Conservation (phyloP, 2,329 filamentous ascomycete genomes). For the Xylariales sp. region DNA sequence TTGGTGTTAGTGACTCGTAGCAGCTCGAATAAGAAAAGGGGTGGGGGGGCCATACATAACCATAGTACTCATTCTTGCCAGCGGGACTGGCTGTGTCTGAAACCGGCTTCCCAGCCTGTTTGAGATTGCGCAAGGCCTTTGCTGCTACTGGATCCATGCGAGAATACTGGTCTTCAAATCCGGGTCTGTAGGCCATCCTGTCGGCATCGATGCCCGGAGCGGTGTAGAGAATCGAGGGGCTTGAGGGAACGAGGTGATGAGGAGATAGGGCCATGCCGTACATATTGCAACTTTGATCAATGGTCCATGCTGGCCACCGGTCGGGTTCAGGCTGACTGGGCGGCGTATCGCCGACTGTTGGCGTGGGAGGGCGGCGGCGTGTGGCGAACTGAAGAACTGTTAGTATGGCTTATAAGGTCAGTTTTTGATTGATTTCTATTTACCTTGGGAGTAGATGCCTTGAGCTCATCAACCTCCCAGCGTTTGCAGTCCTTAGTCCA, state of each 20-base stretch:
- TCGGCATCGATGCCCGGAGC: conserved; percentile 18
- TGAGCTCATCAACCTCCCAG: conserved; percentile 19
- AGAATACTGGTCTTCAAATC: conserved; percentile 22
- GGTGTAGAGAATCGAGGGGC: conserved; percentile 20
- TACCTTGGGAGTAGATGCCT: conserved; percentile 30
- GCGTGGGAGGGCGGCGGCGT: conserved; percentile 18
- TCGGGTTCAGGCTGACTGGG: conserved; percentile 4
- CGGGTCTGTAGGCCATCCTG: conserved; percentile 6
- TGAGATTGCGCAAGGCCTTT: conserved; percentile 15
- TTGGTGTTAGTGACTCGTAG: neutral
- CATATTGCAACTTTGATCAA: conserved; percentile 22
- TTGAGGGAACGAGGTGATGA: conserved; percentile 17
- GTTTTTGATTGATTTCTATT: conserved; percentile 1
- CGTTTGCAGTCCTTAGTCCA: conserved; percentile 31
- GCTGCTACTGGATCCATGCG: conserved; percentile 28
- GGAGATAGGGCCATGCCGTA: conserved; percentile 21
- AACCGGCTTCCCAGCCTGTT: conserved; percentile 3
- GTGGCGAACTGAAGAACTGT: neutral
- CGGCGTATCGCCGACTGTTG: conserved; percentile 8
- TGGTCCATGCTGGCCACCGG: conserved; percentile 4
- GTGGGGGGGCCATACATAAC: conserved; percentile 15
- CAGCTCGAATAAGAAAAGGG: neutral
- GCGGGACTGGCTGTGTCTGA: conserved; percentile 1
- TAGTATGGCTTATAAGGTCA: neutral
- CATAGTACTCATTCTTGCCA: conserved; percentile 14